Evolutionary conservation across 257 asterid species (phyloP), one percentile per base, ranked within the genome.

Genomic region (Nicotiana undulata): DNA sequence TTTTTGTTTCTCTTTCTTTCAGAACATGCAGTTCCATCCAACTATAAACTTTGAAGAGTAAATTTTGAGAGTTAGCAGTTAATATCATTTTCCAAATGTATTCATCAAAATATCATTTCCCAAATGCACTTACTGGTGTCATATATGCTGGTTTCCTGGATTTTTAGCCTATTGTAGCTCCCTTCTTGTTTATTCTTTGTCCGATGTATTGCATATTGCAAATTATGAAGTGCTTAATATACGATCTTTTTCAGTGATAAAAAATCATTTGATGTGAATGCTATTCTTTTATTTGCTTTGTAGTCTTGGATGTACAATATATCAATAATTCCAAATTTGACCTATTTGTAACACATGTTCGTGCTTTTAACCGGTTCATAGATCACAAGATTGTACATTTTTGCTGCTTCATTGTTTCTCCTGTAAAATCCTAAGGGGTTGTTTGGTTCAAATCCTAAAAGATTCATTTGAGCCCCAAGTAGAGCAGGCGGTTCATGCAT

Each of bases 1-100:
- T 83, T 79, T 29, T 52, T 72, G 53, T 79, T 76, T 24, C 28
- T 65, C 31, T 64, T 68, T 40, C 58, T 66, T 11, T 9, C 76
- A 2, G 56, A 15, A 12, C 37, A 72, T 40, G 59, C 60, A 72
- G 60, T 72, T 46, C 22, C 8, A 44, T 72, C 63, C 63, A 56
- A 64, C 49, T 80, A 6, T 18, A 31, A 72, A 17, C 29, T 9
- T 65, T 51, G 59, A 13, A 72, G 2, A 12, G 59, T 46, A 46
- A 44, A 44, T 24, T 72, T 46, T 72, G 49, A 17, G 49, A 22
- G 60, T 46, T 13, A 44, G 60, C 13, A 40, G 6, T 72, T 46
- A 22, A 7, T 22, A 72, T 16, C 15, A 6, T 13, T 68, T 68
- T 18, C 10, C 29, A 34, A 67, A 37, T 67, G 15, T 1, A 37